Evolutionary conservation across 1,284 basidiomycete species (phyloP), one percentile per base, ranked within the genome.

Genomic region (Pseudozyma flocculosa): DNA sequence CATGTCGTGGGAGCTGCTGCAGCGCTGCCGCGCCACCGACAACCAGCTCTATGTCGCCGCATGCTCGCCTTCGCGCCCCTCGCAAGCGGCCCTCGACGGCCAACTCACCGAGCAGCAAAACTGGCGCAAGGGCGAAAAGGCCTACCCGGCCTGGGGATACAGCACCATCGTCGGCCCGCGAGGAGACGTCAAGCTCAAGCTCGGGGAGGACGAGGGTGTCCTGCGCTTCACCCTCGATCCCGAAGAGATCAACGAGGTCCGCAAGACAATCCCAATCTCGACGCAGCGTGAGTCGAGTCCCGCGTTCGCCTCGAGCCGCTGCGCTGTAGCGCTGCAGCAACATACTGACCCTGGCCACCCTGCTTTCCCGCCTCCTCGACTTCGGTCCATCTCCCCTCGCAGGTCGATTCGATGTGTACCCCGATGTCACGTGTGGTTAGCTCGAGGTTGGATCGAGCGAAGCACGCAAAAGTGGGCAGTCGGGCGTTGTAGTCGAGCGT

Each of bases 41-140:
- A 96, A 98, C 74, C 94, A 98, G 80, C 85, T 97, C 19, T 99
- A 86, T 80, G 86, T 95, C 60, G 85, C 89, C 2, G 94, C 93
- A 88, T 96, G 92, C 79, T 96, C 92, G 61, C 92, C 93, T 29
- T 92, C 95, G 1, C 85, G 94, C 34, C 89, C 95, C 65, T 78
- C 88, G 52, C 85, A 82, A 15, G 88, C 45, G 26, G 69, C 65
- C 2, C 45, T 69, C 22, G 59, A 65, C 3, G 62, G 62, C 30
- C 30, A 2, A 2, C 36, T 54, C 4, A 45, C 42, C 24, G 50
- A 59, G 7, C 48, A 58, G 37, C 37, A 61, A 17, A 56, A 55
- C 19, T 61, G 54, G 58, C 43, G 49, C n/a, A 24, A 62, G 19
- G 69, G 68, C 3, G 70, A 56, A 17, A 64, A 65, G 24, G 70